These are phyloP conservation scores for Xylaria telfairii DNA, from an alignment of 495 filamentous ascomycete genomes.

Conservation along the genomic window DNA sequence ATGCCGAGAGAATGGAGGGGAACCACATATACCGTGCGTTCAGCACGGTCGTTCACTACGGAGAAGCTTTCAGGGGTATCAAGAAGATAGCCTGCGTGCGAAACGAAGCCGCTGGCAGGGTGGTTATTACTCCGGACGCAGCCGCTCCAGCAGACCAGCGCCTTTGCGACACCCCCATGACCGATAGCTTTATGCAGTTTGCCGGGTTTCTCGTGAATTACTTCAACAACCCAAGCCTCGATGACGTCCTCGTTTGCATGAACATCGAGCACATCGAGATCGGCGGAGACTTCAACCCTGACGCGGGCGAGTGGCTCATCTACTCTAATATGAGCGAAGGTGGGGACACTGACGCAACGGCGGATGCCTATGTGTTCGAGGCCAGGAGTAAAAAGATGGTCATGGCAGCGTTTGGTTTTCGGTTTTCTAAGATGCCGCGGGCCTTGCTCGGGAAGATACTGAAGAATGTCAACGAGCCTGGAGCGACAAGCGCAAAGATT, in stretches of 20 bases:
- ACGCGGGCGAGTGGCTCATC: conserved; percentile 32
- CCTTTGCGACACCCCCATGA: conserved; percentile 34
- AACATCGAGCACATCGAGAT: conserved; percentile 32
- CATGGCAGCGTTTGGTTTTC: conserved; percentile 27
- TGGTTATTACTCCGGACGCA: conserved; percentile 22
- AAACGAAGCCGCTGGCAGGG: conserved; percentile 33
- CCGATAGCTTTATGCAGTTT: conserved; percentile 48
- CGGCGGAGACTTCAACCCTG: conserved; percentile 34
- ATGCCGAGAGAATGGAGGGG: conserved; percentile 28
- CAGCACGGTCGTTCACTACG: conserved; percentile 36
- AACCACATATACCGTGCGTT: conserved; percentile 38
- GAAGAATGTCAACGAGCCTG: conserved; percentile 23
- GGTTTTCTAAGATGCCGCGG: conserved; percentile 27
- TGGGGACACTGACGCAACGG: conserved; percentile 31
- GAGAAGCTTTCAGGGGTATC: conserved; percentile 35
- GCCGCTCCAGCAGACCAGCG: conserved; percentile 33
- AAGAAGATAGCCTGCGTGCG: conserved; percentile 33
- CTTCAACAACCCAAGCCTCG: conserved; percentile 30
- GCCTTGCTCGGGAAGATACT: conserved; percentile 24
- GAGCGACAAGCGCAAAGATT: background rate
- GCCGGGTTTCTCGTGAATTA: conserved; percentile 45
- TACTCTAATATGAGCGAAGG: conserved; percentile 35
- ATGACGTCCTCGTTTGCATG: conserved; percentile 39
- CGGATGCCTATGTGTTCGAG: conserved; percentile 44
- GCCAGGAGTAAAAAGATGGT: conserved; percentile 29